Base-by-base conservation (phyloP, 345 rosid species). In the Isatis tinctoria region DNA sequence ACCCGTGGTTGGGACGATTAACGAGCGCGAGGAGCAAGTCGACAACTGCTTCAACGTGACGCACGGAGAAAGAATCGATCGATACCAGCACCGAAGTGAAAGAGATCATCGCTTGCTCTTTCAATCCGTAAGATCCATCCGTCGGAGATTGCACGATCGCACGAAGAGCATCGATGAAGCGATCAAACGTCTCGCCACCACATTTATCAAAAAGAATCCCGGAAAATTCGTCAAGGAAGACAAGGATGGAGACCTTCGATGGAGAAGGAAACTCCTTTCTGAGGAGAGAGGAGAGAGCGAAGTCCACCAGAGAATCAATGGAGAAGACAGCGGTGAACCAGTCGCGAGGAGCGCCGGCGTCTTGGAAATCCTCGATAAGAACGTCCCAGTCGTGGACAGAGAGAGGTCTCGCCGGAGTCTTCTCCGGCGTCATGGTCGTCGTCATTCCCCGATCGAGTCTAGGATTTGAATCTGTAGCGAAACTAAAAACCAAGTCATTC, bases 91-190 rank as follows among this genome's bases (percentile, higher is more conserved):
- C 82, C 30, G 96, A 90, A 18, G 96, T 85, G 33, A 85, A 69
- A n/a, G 97, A 90, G 47, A 88, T 78, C 88, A 95, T 77, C 61
- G 92, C 80, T 39, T 95, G 99, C 71, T 95, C 99, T 70, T 95
- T 95, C 44, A 90, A 78, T 17, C 73, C 79, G 30, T 81, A 85
- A 3, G 89, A 82, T 70, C 83, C 80, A 52, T 92, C 93, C 13
- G 80, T 69, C 0, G 98, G 98, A 16, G 97, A 82, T 60, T 93
- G 97, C 44, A 94, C 85, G 8, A 83, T 60, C 49, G 83, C 35
- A 17, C 90, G 87, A 16, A 94, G 86, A 41, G 91, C 61, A 48
- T 90, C 96, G 71, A 85, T 71, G 40, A 94, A 89, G 62, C 89
- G 89, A 43, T 82, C 86, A 20, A 90, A 63, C 11, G 57, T 74